Conservation (phyloP, 805 yeast genomes). For the Sugiyamaella boreocaroliniensis region DNA sequence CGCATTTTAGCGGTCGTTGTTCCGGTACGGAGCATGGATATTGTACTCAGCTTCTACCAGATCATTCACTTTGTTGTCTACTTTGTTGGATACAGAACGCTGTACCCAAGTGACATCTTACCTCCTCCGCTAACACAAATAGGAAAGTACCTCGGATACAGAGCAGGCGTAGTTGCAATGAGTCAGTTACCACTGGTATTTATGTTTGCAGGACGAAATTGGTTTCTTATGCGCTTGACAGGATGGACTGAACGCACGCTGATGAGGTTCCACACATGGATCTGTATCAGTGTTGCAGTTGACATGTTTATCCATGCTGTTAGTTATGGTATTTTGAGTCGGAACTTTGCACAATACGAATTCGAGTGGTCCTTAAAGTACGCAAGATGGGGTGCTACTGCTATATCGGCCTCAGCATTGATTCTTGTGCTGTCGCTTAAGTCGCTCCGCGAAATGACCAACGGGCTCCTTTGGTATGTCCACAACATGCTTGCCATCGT, state of each 20-base stretch:
- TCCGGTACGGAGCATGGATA: slow-evolving; percentile 21
- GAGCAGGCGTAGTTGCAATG: slow-evolving; percentile 23
- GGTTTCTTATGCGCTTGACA: slow-evolving; percentile 53
- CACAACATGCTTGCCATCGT: slow-evolving; percentile 44
- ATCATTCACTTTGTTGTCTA: slow-evolving; percentile 26
- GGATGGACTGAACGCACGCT: slow-evolving; percentile 61
- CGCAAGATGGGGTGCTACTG: slow-evolving; percentile 19
- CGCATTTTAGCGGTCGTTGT: too few relatives aligned
- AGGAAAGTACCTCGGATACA: slow-evolving; percentile 30
- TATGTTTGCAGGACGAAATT: slow-evolving; percentile 65
- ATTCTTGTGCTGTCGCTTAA: neutral
- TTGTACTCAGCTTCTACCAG: slow-evolving; percentile 28
- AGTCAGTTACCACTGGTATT: slow-evolving; percentile 41
- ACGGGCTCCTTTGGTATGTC: slow-evolving; percentile 35
- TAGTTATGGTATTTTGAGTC: slow-evolving; percentile 38
- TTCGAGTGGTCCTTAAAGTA: slow-evolving; percentile 10
- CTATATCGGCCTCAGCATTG: neutral
- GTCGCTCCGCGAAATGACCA: neutral
- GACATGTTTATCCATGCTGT: slow-evolving; percentile 50
- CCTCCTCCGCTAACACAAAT: slow-evolving; percentile 10
- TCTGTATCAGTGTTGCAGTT: slow-evolving; percentile 46
- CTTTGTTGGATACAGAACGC: slow-evolving; percentile 13
- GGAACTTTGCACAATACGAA: neutral
- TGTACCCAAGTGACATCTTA: slow-evolving; percentile 6
- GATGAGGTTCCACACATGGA: slow-evolving; percentile 56